These are phyloP conservation scores for Colletotrichum musicola DNA, from an alignment of 2,329 filamentous ascomycete genomes.

Conservation along the genomic window DNA sequence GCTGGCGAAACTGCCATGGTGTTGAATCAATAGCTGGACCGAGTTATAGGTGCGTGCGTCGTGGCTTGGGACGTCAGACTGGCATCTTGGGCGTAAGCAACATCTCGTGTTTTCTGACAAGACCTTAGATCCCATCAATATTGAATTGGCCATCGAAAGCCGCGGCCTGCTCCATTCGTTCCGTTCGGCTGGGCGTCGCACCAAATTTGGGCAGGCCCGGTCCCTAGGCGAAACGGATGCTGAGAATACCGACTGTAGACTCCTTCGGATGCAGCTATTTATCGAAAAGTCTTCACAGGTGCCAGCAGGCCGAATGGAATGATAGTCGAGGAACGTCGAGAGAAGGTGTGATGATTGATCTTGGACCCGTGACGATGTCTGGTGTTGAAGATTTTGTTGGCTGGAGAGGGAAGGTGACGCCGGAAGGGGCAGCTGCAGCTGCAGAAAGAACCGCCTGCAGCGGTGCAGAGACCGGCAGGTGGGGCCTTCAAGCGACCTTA, in stretches of 20 bases:
- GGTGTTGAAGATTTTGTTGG: neutral
- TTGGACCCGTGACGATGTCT: no score
- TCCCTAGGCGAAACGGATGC: no score
- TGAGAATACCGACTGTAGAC: no score
- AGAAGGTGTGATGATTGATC: no score
- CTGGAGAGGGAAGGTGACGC: neutral
- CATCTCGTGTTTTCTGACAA: neutral
- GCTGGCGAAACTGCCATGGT: neutral
- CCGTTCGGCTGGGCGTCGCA: no score
- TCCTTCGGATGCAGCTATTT: no score
- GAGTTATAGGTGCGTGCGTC: slow-evolving; percentile 1
- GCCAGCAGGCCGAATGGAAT: no score
- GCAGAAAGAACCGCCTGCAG: neutral
- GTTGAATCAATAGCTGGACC: neutral
- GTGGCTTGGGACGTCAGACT: slow-evolving; percentile 1
- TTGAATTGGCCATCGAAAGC: no score
- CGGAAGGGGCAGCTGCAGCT: slow-evolving; percentile 7
- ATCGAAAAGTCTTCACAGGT: no score
- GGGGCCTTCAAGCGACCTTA: slow-evolving; percentile 15
- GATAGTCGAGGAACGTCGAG: no score
- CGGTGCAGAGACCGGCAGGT: neutral
- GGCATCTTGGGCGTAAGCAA: neutral
- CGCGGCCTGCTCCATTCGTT: no score
- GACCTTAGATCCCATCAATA: neutral
- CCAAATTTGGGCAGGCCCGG: no score